Evolutionary conservation across 2,329 filamentous ascomycete species (phyloP).

Genomic region (Colletotrichum neosansevieriae): DNA sequence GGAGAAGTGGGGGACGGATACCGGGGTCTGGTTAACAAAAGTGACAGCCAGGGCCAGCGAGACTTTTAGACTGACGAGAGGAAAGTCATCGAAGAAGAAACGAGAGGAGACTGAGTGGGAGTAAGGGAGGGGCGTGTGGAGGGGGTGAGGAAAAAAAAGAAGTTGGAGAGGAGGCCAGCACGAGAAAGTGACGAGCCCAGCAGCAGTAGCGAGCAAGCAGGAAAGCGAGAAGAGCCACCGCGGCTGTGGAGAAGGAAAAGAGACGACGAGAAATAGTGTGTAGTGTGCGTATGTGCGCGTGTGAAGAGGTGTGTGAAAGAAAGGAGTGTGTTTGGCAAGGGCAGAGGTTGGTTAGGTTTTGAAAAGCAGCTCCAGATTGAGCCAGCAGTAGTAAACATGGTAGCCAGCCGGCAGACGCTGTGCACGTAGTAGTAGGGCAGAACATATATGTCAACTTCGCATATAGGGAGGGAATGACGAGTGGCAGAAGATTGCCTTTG

Average conservation of each 20-base stretch:
- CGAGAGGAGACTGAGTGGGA: slow-evolving; percentile 29
- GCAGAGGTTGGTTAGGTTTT: slow-evolving; percentile 34
- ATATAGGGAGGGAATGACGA: slow-evolving; percentile 35
- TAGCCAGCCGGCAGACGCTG: slow-evolving; percentile 18
- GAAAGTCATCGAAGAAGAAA: slow-evolving; percentile 40
- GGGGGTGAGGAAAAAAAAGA: slow-evolving; percentile 36
- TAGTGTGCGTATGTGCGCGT: slow-evolving; percentile 14
- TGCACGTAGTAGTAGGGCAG: slow-evolving; percentile 38
- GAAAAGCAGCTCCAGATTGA: slow-evolving; percentile 3
- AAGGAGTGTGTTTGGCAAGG: slow-evolving; percentile 35
- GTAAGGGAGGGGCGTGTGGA: slow-evolving; percentile 34
- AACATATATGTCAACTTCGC: slow-evolving; percentile 36
- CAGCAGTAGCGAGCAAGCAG: slow-evolving; percentile 23
- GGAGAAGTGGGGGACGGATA: slow-evolving; percentile 40
- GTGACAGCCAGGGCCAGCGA: slow-evolving; percentile 39
- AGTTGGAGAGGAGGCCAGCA: slow-evolving; percentile 21
- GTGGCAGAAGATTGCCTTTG: slow-evolving; percentile 31
- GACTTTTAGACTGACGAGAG: slow-evolving; percentile 39
- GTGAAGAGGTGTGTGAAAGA: slow-evolving; percentile 19
- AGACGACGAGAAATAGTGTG: slow-evolving; percentile 32
- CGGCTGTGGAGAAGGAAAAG: slow-evolving; percentile 35
- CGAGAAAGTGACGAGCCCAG: slow-evolving; percentile 21
- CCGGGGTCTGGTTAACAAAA: slow-evolving; percentile 42
- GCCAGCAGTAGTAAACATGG: slow-evolving; percentile 7
- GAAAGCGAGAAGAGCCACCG: slow-evolving; percentile 20